A percentile compares a stretch with the other conserved stretches of the same genome.
Evolutionary conservation across 768 basidiomycete species (phyloP).

Genomic region (Lentinula lateritia): DNA sequence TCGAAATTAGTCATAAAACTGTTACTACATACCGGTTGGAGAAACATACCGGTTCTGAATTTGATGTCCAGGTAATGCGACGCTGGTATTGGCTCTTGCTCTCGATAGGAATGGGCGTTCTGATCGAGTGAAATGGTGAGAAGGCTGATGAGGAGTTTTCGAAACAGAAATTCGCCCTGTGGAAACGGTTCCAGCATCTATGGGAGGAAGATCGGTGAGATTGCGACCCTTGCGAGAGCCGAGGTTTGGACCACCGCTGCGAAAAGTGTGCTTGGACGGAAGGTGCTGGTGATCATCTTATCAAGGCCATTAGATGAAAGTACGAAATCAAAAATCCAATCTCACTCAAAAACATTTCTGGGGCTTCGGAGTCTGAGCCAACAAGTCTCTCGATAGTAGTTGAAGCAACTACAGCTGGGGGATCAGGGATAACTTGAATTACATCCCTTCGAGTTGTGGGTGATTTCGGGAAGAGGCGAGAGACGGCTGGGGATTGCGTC

Average conservation of each 20-base stretch:
- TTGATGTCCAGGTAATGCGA: not conserved
- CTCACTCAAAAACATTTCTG: not conserved
- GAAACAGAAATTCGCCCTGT: not conserved
- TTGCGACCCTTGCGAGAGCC: not conserved
- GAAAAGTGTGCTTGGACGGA: not conserved
- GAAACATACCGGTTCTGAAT: not conserved
- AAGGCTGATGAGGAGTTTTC: not conserved
- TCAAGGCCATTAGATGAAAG: not conserved
- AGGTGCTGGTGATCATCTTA: not conserved
- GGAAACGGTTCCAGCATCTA: not conserved
- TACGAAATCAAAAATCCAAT: not conserved
- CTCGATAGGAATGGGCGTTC: not conserved
- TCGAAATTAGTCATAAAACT: too few species aligned
- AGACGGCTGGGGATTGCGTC: not conserved
- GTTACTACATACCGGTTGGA: not conserved
- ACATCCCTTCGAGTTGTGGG: not conserved
- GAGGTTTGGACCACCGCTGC: not conserved
- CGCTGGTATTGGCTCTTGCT: constrained; percentile 1
- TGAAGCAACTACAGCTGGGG: not conserved
- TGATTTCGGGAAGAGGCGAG: not conserved
- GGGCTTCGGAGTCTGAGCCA: not conserved
- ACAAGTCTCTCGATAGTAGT: not conserved
- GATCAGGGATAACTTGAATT: not conserved
- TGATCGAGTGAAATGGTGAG: not conserved
- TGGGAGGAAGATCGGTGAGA: not conserved